These are phyloP conservation scores for Phytophthora syringae DNA, from an alignment of 352 stramenopile genomes.

Conservation along the genomic window DNA sequence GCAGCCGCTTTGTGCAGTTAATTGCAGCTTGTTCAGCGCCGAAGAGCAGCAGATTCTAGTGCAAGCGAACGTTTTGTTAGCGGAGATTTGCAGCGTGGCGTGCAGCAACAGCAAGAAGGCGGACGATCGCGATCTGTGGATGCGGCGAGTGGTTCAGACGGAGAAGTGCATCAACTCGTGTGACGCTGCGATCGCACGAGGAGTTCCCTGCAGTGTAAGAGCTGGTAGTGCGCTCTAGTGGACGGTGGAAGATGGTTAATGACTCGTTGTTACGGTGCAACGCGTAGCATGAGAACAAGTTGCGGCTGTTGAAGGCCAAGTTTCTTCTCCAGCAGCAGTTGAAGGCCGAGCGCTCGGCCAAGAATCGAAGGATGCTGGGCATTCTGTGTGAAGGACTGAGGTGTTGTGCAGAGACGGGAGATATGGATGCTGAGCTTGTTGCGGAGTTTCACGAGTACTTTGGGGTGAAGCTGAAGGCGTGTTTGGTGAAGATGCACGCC, in stretches of 20 bases:
- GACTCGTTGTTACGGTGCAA: slow-evolving; percentile 9
- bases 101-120: slow-evolving; percentile 50
- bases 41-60: slow-evolving; percentile 35
- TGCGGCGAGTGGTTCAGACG: slow-evolving; percentile 51
- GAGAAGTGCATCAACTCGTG: slow-evolving; percentile 48
- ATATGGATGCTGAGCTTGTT: not conserved
- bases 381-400: slow-evolving; percentile 57
- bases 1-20: slow-evolving; percentile 43
- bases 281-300: slow-evolving; percentile 44
- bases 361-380: slow-evolving; percentile 52
- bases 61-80: slow-evolving; percentile 55
- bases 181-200: slow-evolving; percentile 26
- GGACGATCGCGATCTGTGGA: slow-evolving; percentile 57
- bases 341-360: slow-evolving; percentile 42
- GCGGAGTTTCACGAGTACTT: slow-evolving; percentile 57
- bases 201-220: slow-evolving; percentile 29
- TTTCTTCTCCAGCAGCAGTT: slow-evolving; percentile 55
- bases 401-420: slow-evolving; percentile 30
- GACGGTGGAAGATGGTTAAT: not conserved
- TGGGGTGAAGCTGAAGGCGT: slow-evolving; percentile 51
- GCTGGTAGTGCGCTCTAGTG: not conserved
- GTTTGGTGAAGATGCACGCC: slow-evolving; percentile 62
- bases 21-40: slow-evolving; percentile 14
- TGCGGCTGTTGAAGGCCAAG: slow-evolving; percentile 62
- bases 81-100: slow-evolving; percentile 60